Evolutionary conservation across 2,329 filamentous ascomycete genomes (phyloP).

Genomic region (Cercospora canescens): DNA sequence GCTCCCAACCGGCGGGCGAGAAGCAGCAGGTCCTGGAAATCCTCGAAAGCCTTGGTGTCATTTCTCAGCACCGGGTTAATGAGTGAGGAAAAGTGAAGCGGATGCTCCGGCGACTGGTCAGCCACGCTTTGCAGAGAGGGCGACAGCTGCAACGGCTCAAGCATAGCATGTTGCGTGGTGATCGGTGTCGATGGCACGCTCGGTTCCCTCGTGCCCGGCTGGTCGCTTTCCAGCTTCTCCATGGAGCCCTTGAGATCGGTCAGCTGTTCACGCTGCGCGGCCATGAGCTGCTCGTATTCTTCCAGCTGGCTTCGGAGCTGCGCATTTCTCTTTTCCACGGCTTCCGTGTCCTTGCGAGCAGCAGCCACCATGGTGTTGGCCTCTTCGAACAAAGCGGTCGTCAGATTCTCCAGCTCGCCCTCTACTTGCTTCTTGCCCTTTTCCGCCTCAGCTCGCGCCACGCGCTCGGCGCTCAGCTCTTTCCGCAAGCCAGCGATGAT

Average conservation of each 20-base stretch:
- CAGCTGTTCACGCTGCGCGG: slow-evolving; percentile 90
- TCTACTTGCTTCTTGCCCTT: slow-evolving; percentile 85
- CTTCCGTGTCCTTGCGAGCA: slow-evolving; percentile 81
- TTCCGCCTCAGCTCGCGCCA: slow-evolving; percentile 45
- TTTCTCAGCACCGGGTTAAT: slow-evolving; percentile 80
- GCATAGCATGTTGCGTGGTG: slow-evolving; percentile 56
- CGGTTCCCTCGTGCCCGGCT: slow-evolving; percentile 62
- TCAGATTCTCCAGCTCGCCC: slow-evolving; percentile 85
- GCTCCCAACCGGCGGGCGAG: slow-evolving; percentile 56
- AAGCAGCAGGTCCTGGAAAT: slow-evolving; percentile 77
- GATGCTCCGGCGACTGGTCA: slow-evolving; percentile 61
- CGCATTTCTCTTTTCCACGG: slow-evolving; percentile 75
- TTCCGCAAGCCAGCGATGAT: slow-evolving; percentile 42
- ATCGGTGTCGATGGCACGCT: slow-evolving; percentile 80
- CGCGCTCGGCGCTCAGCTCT: slow-evolving; percentile 45
- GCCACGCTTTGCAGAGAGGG: slow-evolving; percentile 50
- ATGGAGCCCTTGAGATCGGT: slow-evolving; percentile 88
- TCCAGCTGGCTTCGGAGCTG: slow-evolving; percentile 81
- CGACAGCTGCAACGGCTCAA: slow-evolving; percentile 61
- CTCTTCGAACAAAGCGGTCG: slow-evolving; percentile 93
- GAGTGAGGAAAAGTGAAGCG: slow-evolving; percentile 76
- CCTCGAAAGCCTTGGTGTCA: slow-evolving; percentile 77
- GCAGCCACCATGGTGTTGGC: slow-evolving; percentile 97
- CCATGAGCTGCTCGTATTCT: slow-evolving; percentile 82
- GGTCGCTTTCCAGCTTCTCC: slow-evolving; percentile 80